Conservation (phyloP, 805 yeast species). For the Metschnikowia similis region DNA sequence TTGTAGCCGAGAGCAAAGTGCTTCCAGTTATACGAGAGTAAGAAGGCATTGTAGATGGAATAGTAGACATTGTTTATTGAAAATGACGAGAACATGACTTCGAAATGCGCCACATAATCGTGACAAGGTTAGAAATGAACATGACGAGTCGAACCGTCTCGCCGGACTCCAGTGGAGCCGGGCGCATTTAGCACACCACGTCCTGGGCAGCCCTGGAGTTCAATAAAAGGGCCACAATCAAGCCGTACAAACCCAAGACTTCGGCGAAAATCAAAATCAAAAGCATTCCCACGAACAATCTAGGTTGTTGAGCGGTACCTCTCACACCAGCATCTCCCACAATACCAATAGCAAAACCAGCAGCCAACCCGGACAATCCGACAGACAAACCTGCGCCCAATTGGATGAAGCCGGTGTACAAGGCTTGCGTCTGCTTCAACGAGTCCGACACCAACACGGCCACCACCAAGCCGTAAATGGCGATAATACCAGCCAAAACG, state of each 20-base stretch:
- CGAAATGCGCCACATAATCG: not conserved
- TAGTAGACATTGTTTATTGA: not conserved
- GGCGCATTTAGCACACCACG: conserved; percentile 60
- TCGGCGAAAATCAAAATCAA: conserved; percentile 98
- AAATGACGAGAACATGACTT: not conserved
- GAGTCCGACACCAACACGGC: conserved; percentile 91
- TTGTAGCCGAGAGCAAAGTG: not conserved
- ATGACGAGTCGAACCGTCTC: not conserved
- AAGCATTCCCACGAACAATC: conserved; percentile 97
- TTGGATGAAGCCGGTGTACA: conserved; percentile 96
- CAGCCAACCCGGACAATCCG: conserved; percentile 95
- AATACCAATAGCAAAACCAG: conserved; percentile 98
- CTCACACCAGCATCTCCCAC: conserved; percentile 99
- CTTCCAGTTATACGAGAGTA: too few relatives aligned
- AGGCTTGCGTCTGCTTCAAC: conserved; percentile 79
- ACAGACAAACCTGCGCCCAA: conserved; percentile 97
- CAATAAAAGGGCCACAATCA: conserved; percentile 94
- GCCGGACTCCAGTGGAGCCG: not conserved
- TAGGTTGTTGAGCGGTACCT: conserved; percentile 97
- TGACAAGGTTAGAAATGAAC: not conserved
- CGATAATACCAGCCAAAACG: conserved; percentile 99
- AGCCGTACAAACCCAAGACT: conserved; percentile 97
- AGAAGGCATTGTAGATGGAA: not conserved
- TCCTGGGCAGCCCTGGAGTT: conserved; percentile 97
- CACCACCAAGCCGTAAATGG: conserved; percentile 96